Evolutionary conservation across 129 eudicot species (phyloP), one percentile per base, ranked within the genome.

Genomic region (Cynara cardunculus): DNA sequence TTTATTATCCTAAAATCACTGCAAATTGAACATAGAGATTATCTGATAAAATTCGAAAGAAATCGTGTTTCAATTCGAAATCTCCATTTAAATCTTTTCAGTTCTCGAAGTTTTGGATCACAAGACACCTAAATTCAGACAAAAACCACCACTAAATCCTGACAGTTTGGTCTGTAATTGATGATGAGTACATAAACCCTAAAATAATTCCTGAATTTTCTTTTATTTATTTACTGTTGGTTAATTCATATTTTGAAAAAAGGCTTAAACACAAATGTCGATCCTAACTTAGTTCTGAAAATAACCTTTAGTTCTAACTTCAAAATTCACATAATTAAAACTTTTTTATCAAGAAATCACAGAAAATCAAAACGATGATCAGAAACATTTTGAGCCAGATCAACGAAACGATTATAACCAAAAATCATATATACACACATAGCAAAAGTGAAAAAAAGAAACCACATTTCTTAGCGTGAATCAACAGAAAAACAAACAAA

Each of bases 141-240:
- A 80, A 76, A 76, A 76, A 10, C 28, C 37, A 25, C 13, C 13
- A 44, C 75, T 2, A 26, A 81, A 65, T 64, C 72, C 84, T 25
- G 84, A 34, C 44, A 5, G 39, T 65, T 44, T 61, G 66, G 19
- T 80, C 64, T 34, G 35, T 28, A 11, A 61, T 37, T 9, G 25
- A 77, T 4, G 25, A 74, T 65, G 34, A 26, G 70, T 66, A 26
- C 31, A 53, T 22, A 74, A 81, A 74, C 84, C 70, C 75, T 74
- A 39, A 66, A 71, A 25, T 69, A 39, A 25, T 26, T 37, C 46
- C 77, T 64, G 22, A 34, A 31, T 9, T 61, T 16, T 5, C 25
- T 73, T n/a, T 3, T 5, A 11, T 41, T 41, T 11, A 25, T 28
- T 7, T 22, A 7, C 62, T 14, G 73, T 65, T 25, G 44, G 65